Evolutionary conservation across 164 flowering plant species (phyloP).

Genomic region (Chloranthus sessilifolius): DNA sequence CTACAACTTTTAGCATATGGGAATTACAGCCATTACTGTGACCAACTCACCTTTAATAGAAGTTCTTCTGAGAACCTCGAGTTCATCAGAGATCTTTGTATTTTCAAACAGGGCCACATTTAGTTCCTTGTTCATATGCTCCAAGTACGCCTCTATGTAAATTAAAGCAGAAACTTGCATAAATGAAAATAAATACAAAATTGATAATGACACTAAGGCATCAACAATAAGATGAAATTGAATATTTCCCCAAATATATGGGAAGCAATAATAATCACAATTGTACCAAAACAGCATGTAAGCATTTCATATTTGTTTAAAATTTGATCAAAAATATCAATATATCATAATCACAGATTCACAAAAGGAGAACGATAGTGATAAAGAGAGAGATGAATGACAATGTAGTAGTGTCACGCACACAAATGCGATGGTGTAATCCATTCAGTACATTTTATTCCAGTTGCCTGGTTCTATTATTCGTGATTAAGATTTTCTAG

Average conservation of each 20-base stretch:
- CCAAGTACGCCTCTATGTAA: slow-evolving; percentile 37
- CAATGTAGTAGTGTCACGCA: too few species aligned
- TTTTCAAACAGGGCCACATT: slow-evolving; percentile 35
- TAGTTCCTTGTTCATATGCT: slow-evolving; percentile 35
- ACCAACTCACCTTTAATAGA: slow-evolving; percentile 33
- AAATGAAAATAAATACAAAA: too few species aligned
- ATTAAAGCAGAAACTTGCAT: slow-evolving; percentile 5
- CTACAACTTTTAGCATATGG: neutral
- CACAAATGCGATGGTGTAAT: too few species aligned
- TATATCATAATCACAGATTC: neutral
- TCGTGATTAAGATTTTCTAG: too few species aligned
- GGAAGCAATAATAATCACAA: neutral
- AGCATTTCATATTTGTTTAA: neutral
- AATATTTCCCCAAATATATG: too few species aligned
- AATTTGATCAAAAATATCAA: neutral
- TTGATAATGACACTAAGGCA: too few species aligned
- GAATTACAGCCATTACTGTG: neutral
- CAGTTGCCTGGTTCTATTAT: too few species aligned
- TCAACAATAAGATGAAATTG: too few species aligned
- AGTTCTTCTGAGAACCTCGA: slow-evolving; percentile 34
- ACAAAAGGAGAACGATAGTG: too few species aligned
- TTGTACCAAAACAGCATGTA: neutral
- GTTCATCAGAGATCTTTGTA: slow-evolving; percentile 32
- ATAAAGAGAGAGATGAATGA: too few species aligned
- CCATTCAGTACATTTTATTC: too few species aligned